These are phyloP conservation scores for Calonectria crousiana DNA, from an alignment of 2,329 filamentous ascomycete species.

Conservation along the genomic window DNA sequence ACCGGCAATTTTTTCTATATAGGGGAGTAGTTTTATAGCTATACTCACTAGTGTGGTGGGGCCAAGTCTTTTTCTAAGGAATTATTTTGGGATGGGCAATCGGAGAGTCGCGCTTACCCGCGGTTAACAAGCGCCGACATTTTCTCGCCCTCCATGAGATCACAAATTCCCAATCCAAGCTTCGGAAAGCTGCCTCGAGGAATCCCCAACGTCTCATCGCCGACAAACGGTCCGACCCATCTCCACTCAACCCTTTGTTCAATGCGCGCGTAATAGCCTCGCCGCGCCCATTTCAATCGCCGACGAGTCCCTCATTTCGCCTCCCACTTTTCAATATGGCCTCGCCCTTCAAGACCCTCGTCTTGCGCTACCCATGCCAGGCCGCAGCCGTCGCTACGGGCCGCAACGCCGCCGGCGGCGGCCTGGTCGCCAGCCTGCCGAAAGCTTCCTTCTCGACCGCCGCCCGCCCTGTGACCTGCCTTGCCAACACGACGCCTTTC, in stretches of 20 bases:
- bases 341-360: conserved; percentile 48
- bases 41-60: conserved; percentile 8
- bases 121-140: conserved; percentile 40
- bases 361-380: conserved; percentile 48
- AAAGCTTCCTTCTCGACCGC: conserved; percentile 47
- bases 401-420: conserved; percentile 25
- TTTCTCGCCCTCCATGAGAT: conserved; percentile 43
- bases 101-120: conserved; percentile 33
- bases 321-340: conserved; percentile 39
- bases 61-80: conserved; percentile 6
- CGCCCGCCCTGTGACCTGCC: conserved; percentile 35
- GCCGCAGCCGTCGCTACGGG: conserved; percentile 34
- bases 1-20: background rate
- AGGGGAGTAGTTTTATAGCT: background rate
- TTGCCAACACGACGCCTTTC: conserved; percentile 30
- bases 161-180: conserved; percentile 39
- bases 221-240: conserved; percentile 32
- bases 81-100: background rate
- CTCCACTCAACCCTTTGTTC: conserved; percentile 31
- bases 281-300: conserved; percentile 4
- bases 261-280: conserved; percentile 10
- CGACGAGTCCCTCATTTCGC: background rate
- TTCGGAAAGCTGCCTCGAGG: conserved; percentile 33
- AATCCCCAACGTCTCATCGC: conserved; percentile 26
- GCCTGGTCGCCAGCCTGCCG: conserved; percentile 41